phyloP scores from a whole-genome alignment of 768 basidiomycete genomes.

The Coprinellus micaceus region DNA sequence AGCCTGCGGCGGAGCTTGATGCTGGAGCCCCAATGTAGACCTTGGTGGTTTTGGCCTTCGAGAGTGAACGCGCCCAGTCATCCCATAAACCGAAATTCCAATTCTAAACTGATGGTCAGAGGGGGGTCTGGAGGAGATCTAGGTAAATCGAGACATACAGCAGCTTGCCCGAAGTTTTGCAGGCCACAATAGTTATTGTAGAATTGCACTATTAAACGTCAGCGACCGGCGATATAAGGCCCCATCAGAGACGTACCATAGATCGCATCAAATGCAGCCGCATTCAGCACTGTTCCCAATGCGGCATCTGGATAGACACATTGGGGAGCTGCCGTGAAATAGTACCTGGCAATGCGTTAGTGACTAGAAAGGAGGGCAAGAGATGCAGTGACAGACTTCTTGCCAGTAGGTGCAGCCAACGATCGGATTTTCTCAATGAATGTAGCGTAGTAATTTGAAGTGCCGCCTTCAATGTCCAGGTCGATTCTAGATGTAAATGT shows the following conservation, averaged over 20 bases:
- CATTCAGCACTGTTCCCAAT: slow-evolving; percentile 55
- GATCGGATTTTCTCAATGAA: slow-evolving; percentile 57
- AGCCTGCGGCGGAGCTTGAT: slow-evolving; percentile 50
- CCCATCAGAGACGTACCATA: slow-evolving; percentile 39
- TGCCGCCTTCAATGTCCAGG: slow-evolving; percentile 73
- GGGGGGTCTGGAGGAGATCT: slow-evolving; percentile 1
- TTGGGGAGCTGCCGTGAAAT: slow-evolving; percentile 60
- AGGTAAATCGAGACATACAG: slow-evolving; percentile 35
- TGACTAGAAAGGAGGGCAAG: not conserved
- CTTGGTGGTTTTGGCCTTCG: slow-evolving; percentile 59
- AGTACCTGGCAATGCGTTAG: slow-evolving; percentile 41
- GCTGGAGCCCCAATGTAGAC: slow-evolving; percentile 66
- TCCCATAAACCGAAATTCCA: slow-evolving; percentile 69
- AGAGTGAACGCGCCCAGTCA: slow-evolving; percentile 56
- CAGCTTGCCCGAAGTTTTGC: slow-evolving; percentile 41
- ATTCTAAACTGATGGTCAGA: slow-evolving; percentile 31
- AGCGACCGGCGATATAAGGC: not conserved
- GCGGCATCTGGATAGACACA: slow-evolving; percentile 70
- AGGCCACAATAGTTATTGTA: slow-evolving; percentile 56
- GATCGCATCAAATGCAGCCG: slow-evolving; percentile 64
- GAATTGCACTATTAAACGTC: slow-evolving; percentile 37
- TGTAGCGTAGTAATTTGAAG: slow-evolving; percentile 42
- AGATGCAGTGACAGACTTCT: slow-evolving; percentile 37
- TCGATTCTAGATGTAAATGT: slow-evolving; percentile 42
- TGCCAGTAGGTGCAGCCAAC: slow-evolving; percentile 46